Evolutionary conservation across 2,329 filamentous ascomycete genomes (phyloP), one percentile per base, ranked within the genome.

Genomic region (Venturia pyrina): DNA sequence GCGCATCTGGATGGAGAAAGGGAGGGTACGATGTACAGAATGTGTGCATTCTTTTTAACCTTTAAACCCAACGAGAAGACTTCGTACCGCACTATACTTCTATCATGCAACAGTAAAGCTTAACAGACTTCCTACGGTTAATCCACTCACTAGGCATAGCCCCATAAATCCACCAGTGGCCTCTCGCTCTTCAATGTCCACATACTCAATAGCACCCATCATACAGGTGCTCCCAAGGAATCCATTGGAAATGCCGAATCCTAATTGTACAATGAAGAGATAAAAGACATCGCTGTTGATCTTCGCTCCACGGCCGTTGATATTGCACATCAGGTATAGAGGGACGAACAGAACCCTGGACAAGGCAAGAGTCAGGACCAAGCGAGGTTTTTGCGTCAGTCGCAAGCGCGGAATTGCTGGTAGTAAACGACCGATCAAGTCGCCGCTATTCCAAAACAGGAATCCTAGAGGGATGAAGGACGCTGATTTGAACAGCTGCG

Each of bases 161-260:
- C 90, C 89, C 95, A 99, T 98, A 75, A 98, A 98, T 0, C 89
- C 91, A 60, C 93, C 95, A 0, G 92, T 88, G 6, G 91, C 93
- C 78, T 96, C 92, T 43, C 89, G 83, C 79, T 99, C 93, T 11
- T 88, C 86, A 1, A 88, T 85, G 4, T 88, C 87, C 0, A 98
- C 93, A 85, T 87, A 93, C 70, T 90, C 86, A 0, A 84, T 85
- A 0, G 92, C 89, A 0, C 89, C 89, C 85, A 98, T 96, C 93
- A 99, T 98, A 75, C 89, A 91, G 70, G 85, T 89, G 66, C 89
- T 91, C 40, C 90, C 89, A 17, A 99, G 76, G 82, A 89, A 98
- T 1, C 95, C 95, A 73, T 93, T 98, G 11, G 87, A 89, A 46
- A 92, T 72, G 1, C 95, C 95, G 73, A 96, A 98, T 0, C 88